phyloP scores from a whole-genome alignment of 2,329 filamentous ascomycete genomes.

The Colletotrichum liaoningense region DNA sequence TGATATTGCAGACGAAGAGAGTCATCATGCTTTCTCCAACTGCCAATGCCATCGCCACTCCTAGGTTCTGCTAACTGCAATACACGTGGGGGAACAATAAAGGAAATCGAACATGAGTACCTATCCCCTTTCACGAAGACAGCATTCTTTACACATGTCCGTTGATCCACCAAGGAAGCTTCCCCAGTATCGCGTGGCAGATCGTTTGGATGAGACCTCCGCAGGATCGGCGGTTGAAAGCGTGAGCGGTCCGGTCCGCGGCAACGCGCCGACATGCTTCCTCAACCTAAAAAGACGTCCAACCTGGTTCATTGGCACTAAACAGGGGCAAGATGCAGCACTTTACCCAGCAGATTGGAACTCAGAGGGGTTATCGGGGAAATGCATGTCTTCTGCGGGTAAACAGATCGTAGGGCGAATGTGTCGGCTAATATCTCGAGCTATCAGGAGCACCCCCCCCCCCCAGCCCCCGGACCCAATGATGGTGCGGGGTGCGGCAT shows the following conservation, averaged over 20 bases:
- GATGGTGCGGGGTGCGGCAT: constrained; percentile 6
- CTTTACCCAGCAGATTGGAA: constrained; percentile 1
- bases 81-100: not conserved
- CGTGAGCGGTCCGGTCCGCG: constrained; percentile 25
- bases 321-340: constrained; percentile 29
- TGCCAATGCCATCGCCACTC: no score
- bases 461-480: not conserved
- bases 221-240: constrained; percentile 5
- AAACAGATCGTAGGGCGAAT: not conserved
- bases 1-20: no score
- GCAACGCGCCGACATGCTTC: not conserved
- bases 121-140: not conserved
- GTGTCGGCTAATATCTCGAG: not conserved
- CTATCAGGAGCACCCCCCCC: not conserved
- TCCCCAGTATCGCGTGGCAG: not conserved
- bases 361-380: not conserved
- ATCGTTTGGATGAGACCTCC: constrained; percentile 9
- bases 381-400: not conserved
- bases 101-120: not conserved
- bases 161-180: not conserved
- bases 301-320: constrained; percentile 1
- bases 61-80: not conserved
- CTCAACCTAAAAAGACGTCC: not conserved
- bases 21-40: no score
- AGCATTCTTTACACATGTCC: not conserved